Base-by-base conservation (phyloP, 805 yeast genomes). In the Wickerhamiella shivajii region DNA sequence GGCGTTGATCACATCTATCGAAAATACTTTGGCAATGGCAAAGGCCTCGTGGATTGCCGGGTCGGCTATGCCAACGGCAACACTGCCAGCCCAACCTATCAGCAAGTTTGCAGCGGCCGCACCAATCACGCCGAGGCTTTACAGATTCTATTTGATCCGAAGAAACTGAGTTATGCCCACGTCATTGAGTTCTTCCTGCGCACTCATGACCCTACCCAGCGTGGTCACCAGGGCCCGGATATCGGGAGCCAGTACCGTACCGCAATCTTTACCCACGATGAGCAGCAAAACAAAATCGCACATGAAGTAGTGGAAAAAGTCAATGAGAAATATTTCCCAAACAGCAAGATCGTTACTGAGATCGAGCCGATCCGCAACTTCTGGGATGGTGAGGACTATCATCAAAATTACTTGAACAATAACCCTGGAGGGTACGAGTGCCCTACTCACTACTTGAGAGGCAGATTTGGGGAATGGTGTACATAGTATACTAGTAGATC, bases 331-430 rank as follows among this genome's bases (percentile, higher is more conserved):
- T 90, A 87, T 79, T 77, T 75, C 55, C 24, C 31, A 11, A 74
- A 75, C n/a, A 63, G 65, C 30, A 59, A 60, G 37, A 76, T 90
- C 18, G 77, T 61, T 29, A 84, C 97, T 1, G 59, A 57, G 28
- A 69, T 85, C 33, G 77, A 71, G 49, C 77, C 79, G 6, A 65
- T 83, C 28, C 52, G 61, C 32, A 63, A 62, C 39, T 90, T 80
- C 65, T 77, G 74, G 61, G 95, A 85, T 51, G 97, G 96, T n/a
- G 98, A 87, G 56, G 85, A 74, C 23, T 87, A 85, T 53, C 98
- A 87, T 54, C 97, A 87, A 53, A 50, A 66, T 40, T 87, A 90
- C 53, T 62, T 87, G 46, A 65, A 66, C 37, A 74, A 71, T 48
- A 83, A 87, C 52, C 93, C 95, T 2, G 56, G 60, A 4, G 96